Conservation (phyloP, 2,329 filamentous ascomycete species). For the Cladosporium cucumerinum region DNA sequence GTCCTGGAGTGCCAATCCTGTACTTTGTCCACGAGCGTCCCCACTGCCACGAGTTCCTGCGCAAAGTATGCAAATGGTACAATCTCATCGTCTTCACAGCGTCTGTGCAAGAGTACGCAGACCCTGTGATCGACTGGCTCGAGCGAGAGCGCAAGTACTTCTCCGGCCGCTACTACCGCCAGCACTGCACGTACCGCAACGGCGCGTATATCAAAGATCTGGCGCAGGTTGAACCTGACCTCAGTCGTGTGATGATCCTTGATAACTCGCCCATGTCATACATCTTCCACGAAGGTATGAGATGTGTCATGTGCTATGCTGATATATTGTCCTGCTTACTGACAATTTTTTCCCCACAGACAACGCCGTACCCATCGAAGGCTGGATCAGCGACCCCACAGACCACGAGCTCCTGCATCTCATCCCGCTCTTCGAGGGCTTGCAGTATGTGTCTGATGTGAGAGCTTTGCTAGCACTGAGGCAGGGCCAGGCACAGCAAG, state of each 20-base stretch:
- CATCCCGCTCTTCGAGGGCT: slow-evolving; percentile 83
- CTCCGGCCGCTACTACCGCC: slow-evolving; percentile 86
- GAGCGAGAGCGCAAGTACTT: slow-evolving; percentile 97
- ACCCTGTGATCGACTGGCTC: slow-evolving; percentile 98
- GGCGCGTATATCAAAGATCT: slow-evolving; percentile 98
- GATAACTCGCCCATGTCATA: slow-evolving; percentile 98
- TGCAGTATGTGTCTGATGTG: slow-evolving; percentile 96
- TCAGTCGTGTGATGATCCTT: slow-evolving; percentile 98
- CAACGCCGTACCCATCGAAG: slow-evolving; percentile 97
- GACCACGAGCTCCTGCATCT: slow-evolving; percentile 93
- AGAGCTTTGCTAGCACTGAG: slow-evolving; percentile 83
- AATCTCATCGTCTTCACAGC: slow-evolving; percentile 96
- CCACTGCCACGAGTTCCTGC: slow-evolving; percentile 92
- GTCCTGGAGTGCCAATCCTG: slow-evolving; percentile 89
- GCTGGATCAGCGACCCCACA: slow-evolving; percentile 98
- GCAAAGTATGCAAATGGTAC: slow-evolving; percentile 95
- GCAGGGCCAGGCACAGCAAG: slow-evolving; percentile 53
- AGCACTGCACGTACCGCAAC: slow-evolving; percentile 94
- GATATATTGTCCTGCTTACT: background rate
- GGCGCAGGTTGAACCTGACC: slow-evolving; percentile 89
- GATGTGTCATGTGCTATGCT: background rate
- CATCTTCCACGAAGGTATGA: slow-evolving; percentile 92
- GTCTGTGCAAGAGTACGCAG: slow-evolving; percentile 96
- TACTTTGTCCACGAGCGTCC: slow-evolving; percentile 99
- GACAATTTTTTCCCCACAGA: slow-evolving; percentile 56